These are phyloP conservation scores for Gastrolobium villosum DNA, from an alignment of 306 rosid genomes.

Conservation along the genomic window DNA sequence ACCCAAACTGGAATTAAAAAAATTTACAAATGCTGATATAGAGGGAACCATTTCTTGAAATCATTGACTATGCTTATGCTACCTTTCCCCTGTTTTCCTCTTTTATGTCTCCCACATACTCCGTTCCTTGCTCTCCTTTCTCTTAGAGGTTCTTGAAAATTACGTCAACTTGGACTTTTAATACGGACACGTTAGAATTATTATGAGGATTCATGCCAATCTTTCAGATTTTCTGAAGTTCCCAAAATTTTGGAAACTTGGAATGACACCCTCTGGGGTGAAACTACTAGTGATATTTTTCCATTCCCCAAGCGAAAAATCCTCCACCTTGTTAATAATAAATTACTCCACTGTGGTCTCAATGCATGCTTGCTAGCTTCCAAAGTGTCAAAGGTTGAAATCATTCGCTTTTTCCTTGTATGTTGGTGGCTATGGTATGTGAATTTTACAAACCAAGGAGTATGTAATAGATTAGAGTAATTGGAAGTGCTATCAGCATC, in stretches of 20 bases:
- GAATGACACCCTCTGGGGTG: constrained; percentile 41
- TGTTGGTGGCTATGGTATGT: neutral
- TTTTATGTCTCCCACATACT: constrained; percentile 48
- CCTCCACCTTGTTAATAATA: constrained; percentile 38
- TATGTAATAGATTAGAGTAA: constrained; percentile 66
- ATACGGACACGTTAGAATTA: constrained; percentile 3
- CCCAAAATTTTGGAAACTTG: constrained; percentile 54
- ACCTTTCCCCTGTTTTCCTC: constrained; percentile 53
- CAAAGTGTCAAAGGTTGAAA: constrained; percentile 40
- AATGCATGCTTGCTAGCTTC: constrained; percentile 36
- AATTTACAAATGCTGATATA: constrained; percentile 47
- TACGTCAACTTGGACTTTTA: constrained; percentile 45
- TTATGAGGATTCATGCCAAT: constrained; percentile 41
- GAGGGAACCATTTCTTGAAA: constrained; percentile 35
- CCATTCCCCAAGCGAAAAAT: constrained; percentile 19
- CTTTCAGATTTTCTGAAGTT: constrained; percentile 44
- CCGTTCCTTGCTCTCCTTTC: constrained; percentile 12
- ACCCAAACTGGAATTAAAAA: constrained; percentile 10
- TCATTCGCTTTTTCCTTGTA: neutral
- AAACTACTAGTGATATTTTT: constrained; percentile 24
- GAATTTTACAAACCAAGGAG: constrained; percentile 57
- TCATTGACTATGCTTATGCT: constrained; percentile 43
- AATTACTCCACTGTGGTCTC: constrained; percentile 11
- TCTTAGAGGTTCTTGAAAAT: constrained; percentile 35
- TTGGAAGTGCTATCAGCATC: constrained; percentile 68